Base-by-base conservation (phyloP, 2,329 filamentous ascomycete species). In the Rhinocladiella mackenziei region DNA sequence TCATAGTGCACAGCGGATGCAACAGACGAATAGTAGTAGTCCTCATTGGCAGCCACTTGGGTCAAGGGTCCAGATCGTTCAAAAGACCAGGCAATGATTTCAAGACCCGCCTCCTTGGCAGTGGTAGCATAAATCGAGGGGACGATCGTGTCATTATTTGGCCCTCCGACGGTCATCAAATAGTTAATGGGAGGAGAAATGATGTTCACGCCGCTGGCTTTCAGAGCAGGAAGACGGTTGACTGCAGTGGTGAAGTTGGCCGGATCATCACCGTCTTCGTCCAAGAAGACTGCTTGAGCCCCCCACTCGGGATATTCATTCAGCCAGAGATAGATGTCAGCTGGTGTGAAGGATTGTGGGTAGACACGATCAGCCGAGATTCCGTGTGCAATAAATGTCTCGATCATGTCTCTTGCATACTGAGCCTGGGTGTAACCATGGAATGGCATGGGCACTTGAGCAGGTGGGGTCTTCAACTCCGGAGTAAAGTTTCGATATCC, bases 381-480 rank as follows among this genome's bases (percentile, higher is more conserved):
- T 17, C 70, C 67, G 11, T 73, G 72, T 1, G 62, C 60, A 47
- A 71, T 70, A 66, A 80, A 81, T 41, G 76, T 73, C 57, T 83
- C 73, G 43, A 83, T 72, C 48, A 86, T 65, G 62, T 85, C 78
- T 64, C 83, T 78, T 0, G 78, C 77, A 58, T 78, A 86, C 56
- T 71, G 65, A 54, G 77, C 65, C 59, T 84, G 80, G 0, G 82
- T 86, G 68, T 84, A 86, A 42, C 70, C 70, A 9, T 73, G 59
- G 60, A 83, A 86, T 0, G 83, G 83, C 81, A 86, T 86, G n/a
- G 71, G 59, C n/a, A 86, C 77, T 54, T 76, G 68, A 3, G 29
- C n/a, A 11, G 55, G 55, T 25, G 78, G 81, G 0, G 76, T 77
- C 70, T 86, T 86, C 22, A 84, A 71, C 64, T 85, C 81, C 4